phyloP scores from a whole-genome alignment of 768 basidiomycete genomes.

The Tricholoma hemisulphureum region DNA sequence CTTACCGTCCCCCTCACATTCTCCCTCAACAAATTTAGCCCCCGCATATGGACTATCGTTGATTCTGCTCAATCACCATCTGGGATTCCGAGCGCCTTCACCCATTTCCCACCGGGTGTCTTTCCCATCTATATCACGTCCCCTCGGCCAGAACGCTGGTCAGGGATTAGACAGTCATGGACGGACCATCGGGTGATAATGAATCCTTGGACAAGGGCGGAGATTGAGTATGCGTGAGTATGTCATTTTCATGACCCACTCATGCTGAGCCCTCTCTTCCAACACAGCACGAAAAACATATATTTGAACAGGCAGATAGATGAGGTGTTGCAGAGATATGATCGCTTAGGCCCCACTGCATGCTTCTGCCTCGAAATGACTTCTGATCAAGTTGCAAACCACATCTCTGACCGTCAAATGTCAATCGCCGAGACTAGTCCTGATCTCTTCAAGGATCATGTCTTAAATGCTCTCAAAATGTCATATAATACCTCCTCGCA shows the following conservation, averaged over 20 bases:
- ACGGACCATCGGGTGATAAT: constrained; percentile 3
- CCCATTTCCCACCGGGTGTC: constrained; percentile 1
- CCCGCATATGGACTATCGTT: background rate
- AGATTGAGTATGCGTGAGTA: constrained; percentile 5
- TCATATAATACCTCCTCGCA: background rate
- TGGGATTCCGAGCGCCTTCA: background rate
- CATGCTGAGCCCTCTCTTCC: background rate
- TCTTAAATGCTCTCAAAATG: background rate
- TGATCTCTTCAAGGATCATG: background rate
- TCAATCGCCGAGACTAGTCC: background rate
- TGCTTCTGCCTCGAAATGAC: background rate
- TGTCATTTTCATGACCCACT: background rate
- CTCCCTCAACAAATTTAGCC: background rate
- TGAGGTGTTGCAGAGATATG: background rate
- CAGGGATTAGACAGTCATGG: constrained; percentile 4
- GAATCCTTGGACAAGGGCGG: constrained; percentile 14
- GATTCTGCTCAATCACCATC: constrained; percentile 1
- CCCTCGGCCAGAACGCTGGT: constrained; percentile 6
- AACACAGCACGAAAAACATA: background rate
- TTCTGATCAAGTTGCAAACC: background rate
- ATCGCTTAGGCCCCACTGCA: background rate
- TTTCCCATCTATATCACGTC: constrained; percentile 14
- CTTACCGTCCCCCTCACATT: constrained; percentile 3
- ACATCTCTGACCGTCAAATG: background rate
- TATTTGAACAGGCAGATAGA: background rate